Conservation (phyloP, 306 rosid species). For the Gastrolobium bilobum region DNA sequence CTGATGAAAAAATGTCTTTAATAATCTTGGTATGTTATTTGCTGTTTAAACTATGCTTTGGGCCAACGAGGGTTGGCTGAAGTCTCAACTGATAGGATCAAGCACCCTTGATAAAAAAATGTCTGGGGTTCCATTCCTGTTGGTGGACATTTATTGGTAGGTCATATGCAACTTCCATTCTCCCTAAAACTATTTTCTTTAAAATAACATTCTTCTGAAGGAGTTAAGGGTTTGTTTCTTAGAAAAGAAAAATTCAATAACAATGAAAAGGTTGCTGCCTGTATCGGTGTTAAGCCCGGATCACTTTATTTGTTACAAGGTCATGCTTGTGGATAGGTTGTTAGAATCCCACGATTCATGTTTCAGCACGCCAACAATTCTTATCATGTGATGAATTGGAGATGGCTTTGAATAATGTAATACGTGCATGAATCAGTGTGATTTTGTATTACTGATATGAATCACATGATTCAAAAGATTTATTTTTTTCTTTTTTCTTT, state of each 20-base stretch:
- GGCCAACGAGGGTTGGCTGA: slow-evolving; percentile 13
- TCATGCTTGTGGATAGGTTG: slow-evolving; percentile 6
- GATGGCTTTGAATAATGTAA: no score
- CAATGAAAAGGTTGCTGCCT: neutral
- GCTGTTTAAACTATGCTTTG: slow-evolving; percentile 17
- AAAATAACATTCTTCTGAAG: neutral
- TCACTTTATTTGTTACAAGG: slow-evolving; percentile 11
- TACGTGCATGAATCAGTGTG: no score
- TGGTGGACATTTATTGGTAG: slow-evolving; percentile 1
- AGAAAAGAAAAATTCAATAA: neutral
- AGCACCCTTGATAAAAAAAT: neutral
- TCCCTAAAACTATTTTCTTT: neutral
- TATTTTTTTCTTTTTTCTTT: no score
- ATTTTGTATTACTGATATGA: no score
- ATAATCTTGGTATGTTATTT: neutral
- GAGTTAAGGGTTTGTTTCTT: neutral
- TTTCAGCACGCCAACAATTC: no score
- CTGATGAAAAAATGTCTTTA: slow-evolving; percentile 26
- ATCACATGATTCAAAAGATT: no score
- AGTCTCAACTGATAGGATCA: neutral
- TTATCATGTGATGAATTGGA: no score
- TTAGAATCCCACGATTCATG: no score
- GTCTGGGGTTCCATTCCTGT: neutral
- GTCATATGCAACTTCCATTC: slow-evolving; percentile 3
- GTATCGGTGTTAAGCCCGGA: neutral